Percentiles rank a stretch among this genome's conserved stretches.
These are phyloP conservation scores for Filosporella fistucella DNA, from an alignment of 495 filamentous ascomycete species.

Conservation along the genomic window DNA sequence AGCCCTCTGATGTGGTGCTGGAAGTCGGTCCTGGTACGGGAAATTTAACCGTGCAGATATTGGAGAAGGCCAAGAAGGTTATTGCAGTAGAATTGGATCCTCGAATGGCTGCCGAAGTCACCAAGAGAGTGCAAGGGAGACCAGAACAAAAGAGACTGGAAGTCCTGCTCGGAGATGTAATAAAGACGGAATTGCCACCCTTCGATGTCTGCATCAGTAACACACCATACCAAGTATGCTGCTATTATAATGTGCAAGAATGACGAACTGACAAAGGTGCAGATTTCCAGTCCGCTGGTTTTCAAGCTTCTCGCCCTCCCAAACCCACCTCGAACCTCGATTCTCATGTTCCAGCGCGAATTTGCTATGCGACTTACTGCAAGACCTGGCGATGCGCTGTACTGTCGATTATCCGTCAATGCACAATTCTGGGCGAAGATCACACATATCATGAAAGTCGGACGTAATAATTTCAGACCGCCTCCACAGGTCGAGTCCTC, in stretches of 20 bases:
- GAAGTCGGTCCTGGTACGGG: constrained; percentile 64
- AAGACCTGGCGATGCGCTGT: constrained; percentile 74
- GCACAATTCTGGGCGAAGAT: constrained; percentile 92
- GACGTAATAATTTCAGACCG: constrained; percentile 91
- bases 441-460: constrained; percentile 80
- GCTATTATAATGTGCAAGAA: not conserved
- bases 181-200: constrained; percentile 81
- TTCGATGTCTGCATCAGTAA: constrained; percentile 93
- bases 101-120: constrained; percentile 93
- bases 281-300: constrained; percentile 87
- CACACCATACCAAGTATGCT: constrained; percentile 74
- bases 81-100: constrained; percentile 94
- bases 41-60: constrained; percentile 82
- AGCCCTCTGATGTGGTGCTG: constrained; percentile 73
- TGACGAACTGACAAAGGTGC: not conserved
- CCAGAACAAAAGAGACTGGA: constrained; percentile 76
- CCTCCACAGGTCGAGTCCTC: constrained; percentile 86
- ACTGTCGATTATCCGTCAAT: constrained; percentile 82
- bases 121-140: constrained; percentile 86
- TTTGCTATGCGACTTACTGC: constrained; percentile 76
- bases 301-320: constrained; percentile 81
- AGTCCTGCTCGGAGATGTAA: constrained; percentile 86
- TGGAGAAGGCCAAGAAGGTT: constrained; percentile 81
- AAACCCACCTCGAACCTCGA: constrained; percentile 67
- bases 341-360: constrained; percentile 88